phyloP scores from a whole-genome alignment of 176 grass and related monocot species.

The Chrysopogon serrulatus region DNA sequence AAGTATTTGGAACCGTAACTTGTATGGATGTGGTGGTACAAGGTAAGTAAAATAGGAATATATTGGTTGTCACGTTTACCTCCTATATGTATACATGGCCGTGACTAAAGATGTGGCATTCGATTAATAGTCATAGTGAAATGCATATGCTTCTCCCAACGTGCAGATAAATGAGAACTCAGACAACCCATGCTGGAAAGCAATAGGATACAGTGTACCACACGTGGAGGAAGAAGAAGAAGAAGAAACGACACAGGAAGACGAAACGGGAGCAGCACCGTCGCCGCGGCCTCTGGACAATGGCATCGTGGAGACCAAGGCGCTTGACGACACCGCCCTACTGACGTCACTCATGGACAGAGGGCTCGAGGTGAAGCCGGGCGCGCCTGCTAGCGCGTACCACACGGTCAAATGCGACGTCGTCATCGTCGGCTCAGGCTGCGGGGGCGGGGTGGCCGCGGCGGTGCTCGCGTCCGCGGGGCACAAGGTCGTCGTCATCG shows the following conservation, averaged over 20 bases:
- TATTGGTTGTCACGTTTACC: too few relatives aligned
- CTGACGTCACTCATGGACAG: slow-evolving; percentile 27
- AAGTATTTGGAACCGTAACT: too few relatives aligned
- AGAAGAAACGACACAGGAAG: background rate
- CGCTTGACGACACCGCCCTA: slow-evolving; percentile 25
- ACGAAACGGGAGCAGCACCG: background rate
- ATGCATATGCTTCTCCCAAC: background rate
- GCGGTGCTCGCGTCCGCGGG: slow-evolving; percentile 52
- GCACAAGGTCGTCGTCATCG: slow-evolving; percentile 55
- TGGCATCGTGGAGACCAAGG: slow-evolving; percentile 45
- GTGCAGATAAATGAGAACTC: background rate
- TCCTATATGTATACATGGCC: background rate
- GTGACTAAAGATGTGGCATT: background rate
- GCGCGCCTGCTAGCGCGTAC: background rate
- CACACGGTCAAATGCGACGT: slow-evolving; percentile 44
- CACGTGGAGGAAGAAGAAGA: background rate
- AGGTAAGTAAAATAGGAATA: background rate
- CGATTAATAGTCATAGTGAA: background rate
- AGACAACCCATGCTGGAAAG: background rate
- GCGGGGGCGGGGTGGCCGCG: slow-evolving; percentile 52
- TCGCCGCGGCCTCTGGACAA: slow-evolving; percentile 30
- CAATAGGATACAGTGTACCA: background rate
- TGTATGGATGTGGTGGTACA: too few relatives aligned
- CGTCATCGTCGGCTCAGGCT: slow-evolving; percentile 59
- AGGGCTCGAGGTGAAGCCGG: slow-evolving; percentile 23